Conservation (phyloP, 208 protist genomes). For the Trypanosoma vivax region DNA sequence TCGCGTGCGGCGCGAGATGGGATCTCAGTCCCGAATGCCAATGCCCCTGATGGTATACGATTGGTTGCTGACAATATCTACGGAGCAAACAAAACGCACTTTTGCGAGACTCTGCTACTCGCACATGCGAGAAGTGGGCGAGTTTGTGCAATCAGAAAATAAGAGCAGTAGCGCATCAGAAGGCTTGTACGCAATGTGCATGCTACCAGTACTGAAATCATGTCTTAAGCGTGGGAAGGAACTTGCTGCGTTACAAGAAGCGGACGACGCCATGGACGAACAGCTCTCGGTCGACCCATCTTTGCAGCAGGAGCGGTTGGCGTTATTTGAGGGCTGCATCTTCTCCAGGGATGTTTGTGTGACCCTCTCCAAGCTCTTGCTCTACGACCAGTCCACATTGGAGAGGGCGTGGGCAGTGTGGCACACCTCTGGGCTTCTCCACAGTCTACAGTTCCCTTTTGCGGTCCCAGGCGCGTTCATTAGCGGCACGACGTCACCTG, state of each 20-base stretch:
- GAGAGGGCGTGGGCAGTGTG: conserved; percentile 34
- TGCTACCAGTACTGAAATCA: conserved; percentile 6
- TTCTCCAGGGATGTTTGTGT: conserved; percentile 40
- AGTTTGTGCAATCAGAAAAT: background rate
- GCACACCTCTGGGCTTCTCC: conserved; percentile 14
- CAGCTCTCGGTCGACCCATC: conserved; percentile 27
- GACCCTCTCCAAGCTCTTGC: conserved; percentile 44
- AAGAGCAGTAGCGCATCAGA: background rate
- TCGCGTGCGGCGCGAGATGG: background rate
- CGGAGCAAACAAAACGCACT: conserved; percentile 1
- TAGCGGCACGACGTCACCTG: conserved; percentile 10
- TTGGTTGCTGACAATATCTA: conserved; percentile 14
- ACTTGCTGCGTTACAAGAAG: background rate
- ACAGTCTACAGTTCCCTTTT: conserved; percentile 45
- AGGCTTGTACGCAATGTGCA: conserved; percentile 8
- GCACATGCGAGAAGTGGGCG: background rate
- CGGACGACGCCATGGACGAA: conserved; percentile 5
- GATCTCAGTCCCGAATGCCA: background rate
- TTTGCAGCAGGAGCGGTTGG: conserved; percentile 46
- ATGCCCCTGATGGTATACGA: conserved; percentile 15
- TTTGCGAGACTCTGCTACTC: conserved; percentile 11
- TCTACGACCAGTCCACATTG: conserved; percentile 34
- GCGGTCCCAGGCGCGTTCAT: conserved; percentile 41
- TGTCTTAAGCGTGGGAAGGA: conserved; percentile 1
- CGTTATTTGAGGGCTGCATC: conserved; percentile 38